These are phyloP conservation scores for Penicillium coffeae DNA, from an alignment of 495 filamentous ascomycete species.

Conservation along the genomic window DNA sequence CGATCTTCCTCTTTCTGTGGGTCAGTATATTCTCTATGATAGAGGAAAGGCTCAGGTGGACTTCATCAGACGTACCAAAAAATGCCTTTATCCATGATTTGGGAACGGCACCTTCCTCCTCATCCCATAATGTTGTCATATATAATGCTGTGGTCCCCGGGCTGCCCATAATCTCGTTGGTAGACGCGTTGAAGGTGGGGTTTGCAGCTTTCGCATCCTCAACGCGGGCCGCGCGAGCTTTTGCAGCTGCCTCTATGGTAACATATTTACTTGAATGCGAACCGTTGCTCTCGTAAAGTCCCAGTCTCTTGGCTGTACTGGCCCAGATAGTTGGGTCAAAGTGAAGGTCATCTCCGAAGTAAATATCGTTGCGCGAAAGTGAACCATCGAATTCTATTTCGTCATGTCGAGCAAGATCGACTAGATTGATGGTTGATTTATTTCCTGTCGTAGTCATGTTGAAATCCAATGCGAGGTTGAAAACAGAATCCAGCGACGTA, in stretches of 20 bases:
- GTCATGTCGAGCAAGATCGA: conserved; percentile 12
- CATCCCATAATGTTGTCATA: conserved; percentile 13
- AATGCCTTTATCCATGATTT: conserved; percentile 13
- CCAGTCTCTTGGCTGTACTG: conserved; percentile 13
- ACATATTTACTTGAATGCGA: conserved; percentile 4
- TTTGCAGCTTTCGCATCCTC: conserved; percentile 7
- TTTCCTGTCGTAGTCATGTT: conserved; percentile 16
- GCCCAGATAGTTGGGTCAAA: conserved; percentile 10
- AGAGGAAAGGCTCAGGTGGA: background rate
- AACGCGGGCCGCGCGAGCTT: conserved; percentile 9
- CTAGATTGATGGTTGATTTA: conserved; percentile 9
- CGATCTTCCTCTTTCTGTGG: conserved; percentile 12
- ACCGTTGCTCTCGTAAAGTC: conserved; percentile 5
- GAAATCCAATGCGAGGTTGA: conserved; percentile 16
- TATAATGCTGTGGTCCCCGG: conserved; percentile 14
- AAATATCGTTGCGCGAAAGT: conserved; percentile 22
- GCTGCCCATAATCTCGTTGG: conserved; percentile 3
- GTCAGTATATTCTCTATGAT: background rate
- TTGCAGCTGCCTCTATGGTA: conserved; percentile 11
- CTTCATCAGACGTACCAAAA: conserved; percentile 6
- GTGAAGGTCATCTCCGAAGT: conserved; percentile 9
- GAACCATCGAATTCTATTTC: conserved; percentile 16
- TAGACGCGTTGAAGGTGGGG: conserved; percentile 11
- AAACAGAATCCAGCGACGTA: conserved; percentile 18
- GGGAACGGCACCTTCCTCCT: conserved; percentile 4